phyloP scores from a whole-genome alignment of 805 yeast species.

The Cyberlindnera galapagoensis region DNA sequence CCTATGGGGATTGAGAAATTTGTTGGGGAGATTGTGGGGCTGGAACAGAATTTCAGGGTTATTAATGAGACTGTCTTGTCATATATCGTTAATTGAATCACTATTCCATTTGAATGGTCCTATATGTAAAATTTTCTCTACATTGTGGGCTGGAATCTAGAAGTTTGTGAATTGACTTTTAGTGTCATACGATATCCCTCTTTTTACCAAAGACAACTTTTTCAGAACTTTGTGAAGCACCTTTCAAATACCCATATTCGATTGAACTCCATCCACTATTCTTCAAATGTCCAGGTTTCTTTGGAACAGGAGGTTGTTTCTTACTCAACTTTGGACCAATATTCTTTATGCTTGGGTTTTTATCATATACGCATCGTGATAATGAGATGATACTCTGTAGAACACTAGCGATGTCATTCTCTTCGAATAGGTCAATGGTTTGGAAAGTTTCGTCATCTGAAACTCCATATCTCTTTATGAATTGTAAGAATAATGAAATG shows the following conservation, averaged over 20 bases:
- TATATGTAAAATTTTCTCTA: too few species aligned
- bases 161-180: background rate
- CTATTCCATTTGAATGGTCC: too few species aligned
- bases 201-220: conserved; percentile 47
- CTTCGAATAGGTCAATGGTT: conserved; percentile 68
- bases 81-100: conserved; percentile 11
- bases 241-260: conserved; percentile 56
- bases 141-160: too few species aligned
- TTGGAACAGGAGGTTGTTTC: conserved; percentile 44
- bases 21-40: conserved; percentile 21
- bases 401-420: conserved; percentile 71
- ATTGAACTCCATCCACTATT: conserved; percentile 43
- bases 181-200: conserved; percentile 33
- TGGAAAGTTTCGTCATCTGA: conserved; percentile 80
- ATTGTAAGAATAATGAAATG: conserved; percentile 60
- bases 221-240: conserved; percentile 49
- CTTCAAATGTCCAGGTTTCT: conserved; percentile 43
- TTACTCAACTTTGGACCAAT: conserved; percentile 53
- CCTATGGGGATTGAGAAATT: conserved; percentile 27
- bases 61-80: conserved; percentile 22
- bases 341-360: conserved; percentile 43
- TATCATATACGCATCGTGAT: conserved; percentile 58
- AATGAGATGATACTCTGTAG: conserved; percentile 67
- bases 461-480: conserved; percentile 59
- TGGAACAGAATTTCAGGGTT: conserved; percentile 19